A percentile compares a stretch with the other conserved stretches of the same genome.
These are phyloP conservation scores for Macrophomina pseudophaseolina DNA, from an alignment of 2,329 filamentous ascomycete species.

Conservation along the genomic window DNA sequence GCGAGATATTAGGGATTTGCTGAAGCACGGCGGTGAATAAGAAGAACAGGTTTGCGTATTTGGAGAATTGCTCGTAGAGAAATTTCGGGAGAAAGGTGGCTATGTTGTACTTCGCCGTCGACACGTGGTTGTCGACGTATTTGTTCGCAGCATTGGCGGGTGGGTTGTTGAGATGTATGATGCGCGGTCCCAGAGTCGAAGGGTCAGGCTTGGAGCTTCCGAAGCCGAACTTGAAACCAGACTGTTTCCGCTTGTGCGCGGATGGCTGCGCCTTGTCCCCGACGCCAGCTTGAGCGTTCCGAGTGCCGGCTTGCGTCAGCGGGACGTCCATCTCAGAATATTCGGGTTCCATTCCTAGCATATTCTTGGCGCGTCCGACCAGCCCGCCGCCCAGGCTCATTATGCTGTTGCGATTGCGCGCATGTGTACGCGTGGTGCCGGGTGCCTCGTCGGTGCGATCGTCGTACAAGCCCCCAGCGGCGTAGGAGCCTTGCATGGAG, in stretches of 20 bases:
- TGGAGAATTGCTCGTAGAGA: slow-evolving; percentile 96
- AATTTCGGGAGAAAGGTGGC: slow-evolving; percentile 96
- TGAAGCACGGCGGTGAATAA: slow-evolving; percentile 93
- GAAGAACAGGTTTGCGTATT: slow-evolving; percentile 99
- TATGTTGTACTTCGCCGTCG: slow-evolving; percentile 95
- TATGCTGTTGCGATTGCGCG: slow-evolving; percentile 85
- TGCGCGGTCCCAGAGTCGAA: slow-evolving; percentile 84
- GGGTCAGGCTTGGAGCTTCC: slow-evolving; percentile 84
- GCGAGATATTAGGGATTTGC: slow-evolving; percentile 93
- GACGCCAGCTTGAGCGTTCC: slow-evolving; percentile 38
- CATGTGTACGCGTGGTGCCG: slow-evolving; percentile 55
- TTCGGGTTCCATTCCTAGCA: slow-evolving; percentile 80
- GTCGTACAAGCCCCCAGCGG: slow-evolving; percentile 66
- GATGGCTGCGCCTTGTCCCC: slow-evolving; percentile 50
- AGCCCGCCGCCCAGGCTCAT: slow-evolving; percentile 85
- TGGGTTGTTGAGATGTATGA: slow-evolving; percentile 96
- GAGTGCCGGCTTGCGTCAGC: slow-evolving; percentile 75
- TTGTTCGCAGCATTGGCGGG: slow-evolving; percentile 88
- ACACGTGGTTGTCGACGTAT: slow-evolving; percentile 95
- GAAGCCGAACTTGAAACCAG: slow-evolving; percentile 85
- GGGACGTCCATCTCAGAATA: slow-evolving; percentile 99
- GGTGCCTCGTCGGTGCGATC: slow-evolving; percentile 35
- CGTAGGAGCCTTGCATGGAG: slow-evolving; percentile 77
- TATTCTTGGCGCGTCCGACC: slow-evolving; percentile 85
- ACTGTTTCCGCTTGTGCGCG: slow-evolving; percentile 66